phyloP scores from a whole-genome alignment of 1,284 basidiomycete genomes.

The Microbotryomycetes sp. region DNA sequence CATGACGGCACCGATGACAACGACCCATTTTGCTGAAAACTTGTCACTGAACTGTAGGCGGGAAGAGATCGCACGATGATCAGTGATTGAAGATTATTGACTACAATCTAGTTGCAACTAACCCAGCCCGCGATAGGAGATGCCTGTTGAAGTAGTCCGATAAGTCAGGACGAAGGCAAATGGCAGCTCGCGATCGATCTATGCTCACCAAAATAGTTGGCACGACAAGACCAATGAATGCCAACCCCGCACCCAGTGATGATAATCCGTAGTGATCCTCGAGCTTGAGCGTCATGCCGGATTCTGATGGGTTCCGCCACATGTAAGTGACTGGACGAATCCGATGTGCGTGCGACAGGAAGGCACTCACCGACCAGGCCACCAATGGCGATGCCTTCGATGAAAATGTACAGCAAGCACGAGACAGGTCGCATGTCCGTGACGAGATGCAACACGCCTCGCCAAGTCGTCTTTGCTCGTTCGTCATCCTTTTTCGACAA shows the following conservation, averaged over 20 bases:
- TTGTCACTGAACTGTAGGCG: slow-evolving; percentile 12
- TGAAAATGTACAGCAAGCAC: slow-evolving; percentile 11
- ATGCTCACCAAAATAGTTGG: slow-evolving; percentile 27
- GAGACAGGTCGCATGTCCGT: slow-evolving; percentile 16
- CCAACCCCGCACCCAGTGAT: slow-evolving; percentile 32
- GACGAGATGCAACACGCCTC: slow-evolving; percentile 6
- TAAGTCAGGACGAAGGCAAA: not conserved
- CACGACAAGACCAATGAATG: slow-evolving; percentile 31
- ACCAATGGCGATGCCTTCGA: slow-evolving; percentile 31
- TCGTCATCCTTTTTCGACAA: not conserved
- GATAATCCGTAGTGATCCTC: slow-evolving; percentile 26
- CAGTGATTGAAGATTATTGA: not conserved
- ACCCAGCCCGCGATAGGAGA: not conserved
- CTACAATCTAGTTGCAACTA: not conserved
- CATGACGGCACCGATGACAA: slow-evolving; percentile 16
- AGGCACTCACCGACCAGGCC: slow-evolving; percentile 23
- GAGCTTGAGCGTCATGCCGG: slow-evolving; percentile 17
- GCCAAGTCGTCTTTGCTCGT: slow-evolving; percentile 1
- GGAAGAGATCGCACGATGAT: not conserved
- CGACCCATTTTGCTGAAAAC: slow-evolving; percentile 29
- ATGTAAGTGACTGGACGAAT: not conserved
- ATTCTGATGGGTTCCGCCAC: not conserved
- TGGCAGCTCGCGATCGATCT: not conserved
- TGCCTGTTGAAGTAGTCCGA: not conserved
- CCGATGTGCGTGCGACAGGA: not conserved